Conservation (phyloP, 352 stramenopile genomes). For the Globisporangium recalcitrans region DNA sequence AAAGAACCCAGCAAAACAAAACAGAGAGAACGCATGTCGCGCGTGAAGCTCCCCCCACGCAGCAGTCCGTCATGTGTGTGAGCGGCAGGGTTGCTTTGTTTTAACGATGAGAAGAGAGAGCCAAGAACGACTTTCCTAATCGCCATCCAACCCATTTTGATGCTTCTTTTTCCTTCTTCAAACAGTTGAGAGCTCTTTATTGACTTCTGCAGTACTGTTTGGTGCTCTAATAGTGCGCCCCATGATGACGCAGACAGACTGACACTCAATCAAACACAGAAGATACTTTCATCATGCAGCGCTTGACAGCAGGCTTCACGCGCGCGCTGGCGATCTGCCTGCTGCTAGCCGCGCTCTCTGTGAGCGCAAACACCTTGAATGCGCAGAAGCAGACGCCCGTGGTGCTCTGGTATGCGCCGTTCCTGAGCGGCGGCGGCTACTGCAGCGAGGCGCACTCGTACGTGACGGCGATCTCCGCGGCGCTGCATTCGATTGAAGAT, state of each 20-base stretch:
- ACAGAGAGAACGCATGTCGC: not conserved
- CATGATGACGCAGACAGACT: too few species aligned
- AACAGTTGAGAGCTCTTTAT: not conserved
- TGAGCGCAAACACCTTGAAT: not conserved
- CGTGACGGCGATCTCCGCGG: constrained; percentile 55
- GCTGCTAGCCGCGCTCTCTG: not conserved
- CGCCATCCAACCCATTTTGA: not conserved
- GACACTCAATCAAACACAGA: not conserved
- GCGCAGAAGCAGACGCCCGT: constrained; percentile 18
- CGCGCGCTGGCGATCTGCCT: not conserved
- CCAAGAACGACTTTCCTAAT: not conserved
- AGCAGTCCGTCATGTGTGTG: too few species aligned
- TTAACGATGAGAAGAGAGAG: not conserved
- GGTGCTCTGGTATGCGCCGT: constrained; percentile 88
- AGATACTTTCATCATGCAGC: constrained; percentile 1
- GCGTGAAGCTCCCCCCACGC: not conserved
- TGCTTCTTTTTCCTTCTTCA: not conserved
- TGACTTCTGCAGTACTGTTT: not conserved
- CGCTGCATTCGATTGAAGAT: constrained; percentile 10
- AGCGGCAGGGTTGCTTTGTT: not conserved
- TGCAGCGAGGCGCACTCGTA: constrained; percentile 90
- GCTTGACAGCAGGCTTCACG: not conserved
- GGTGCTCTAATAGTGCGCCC: not conserved
- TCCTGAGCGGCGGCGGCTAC: constrained; percentile 90
- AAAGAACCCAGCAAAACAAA: not conserved